Evolutionary conservation across 208 protist genomes (phyloP), one percentile per base, ranked within the genome.

Genomic region (Leishmania turanica): DNA sequence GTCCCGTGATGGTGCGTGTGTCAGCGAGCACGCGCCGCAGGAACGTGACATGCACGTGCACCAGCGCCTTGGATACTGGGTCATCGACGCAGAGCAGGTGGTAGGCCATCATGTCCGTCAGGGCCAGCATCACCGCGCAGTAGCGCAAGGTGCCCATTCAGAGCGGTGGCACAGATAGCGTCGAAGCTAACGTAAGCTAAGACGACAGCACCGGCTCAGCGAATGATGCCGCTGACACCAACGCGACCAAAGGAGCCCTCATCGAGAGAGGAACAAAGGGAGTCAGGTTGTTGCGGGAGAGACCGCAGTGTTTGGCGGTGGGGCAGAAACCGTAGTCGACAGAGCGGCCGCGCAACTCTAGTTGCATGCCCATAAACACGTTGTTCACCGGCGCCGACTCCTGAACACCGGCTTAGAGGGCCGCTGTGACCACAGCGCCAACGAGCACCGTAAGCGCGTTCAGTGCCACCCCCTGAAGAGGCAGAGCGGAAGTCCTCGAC

Each of bases 111-210:
- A 84, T 84, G 27, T 70, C 76, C 0, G 76, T 78, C 11, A 80
- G 71, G 40, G 70, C 70, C 58, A 84, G 27, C 58, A 76, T 80
- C 19, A 77, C 81, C 69, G 76, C 76, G 34, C 76, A 84, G 49
- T 80, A 84, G 70, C 76, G 68, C 66, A 37, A 62, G 69, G 81
- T 66, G 75, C 70, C 69, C 21, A 80, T 80, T 65, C 64, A 53
- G 0, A 80, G 70, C 76, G 31, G 81, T 84, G 58, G 76, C 81
- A 49, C 81, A 84, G 68, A 84, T 80, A 6, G 76, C 80, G 76
- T 78, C 81, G 76, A 84, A 84, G 76, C 76, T 75, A 75, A 84
- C 75, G 49, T 84, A 77, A 34, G 81, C 75, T 69, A 84, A 84
- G 56, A 84, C 79, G 49, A 80, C 81, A 15, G 80, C 81, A 7